Conservation (phyloP, 805 yeast genomes). For the Starmerella vitae region DNA sequence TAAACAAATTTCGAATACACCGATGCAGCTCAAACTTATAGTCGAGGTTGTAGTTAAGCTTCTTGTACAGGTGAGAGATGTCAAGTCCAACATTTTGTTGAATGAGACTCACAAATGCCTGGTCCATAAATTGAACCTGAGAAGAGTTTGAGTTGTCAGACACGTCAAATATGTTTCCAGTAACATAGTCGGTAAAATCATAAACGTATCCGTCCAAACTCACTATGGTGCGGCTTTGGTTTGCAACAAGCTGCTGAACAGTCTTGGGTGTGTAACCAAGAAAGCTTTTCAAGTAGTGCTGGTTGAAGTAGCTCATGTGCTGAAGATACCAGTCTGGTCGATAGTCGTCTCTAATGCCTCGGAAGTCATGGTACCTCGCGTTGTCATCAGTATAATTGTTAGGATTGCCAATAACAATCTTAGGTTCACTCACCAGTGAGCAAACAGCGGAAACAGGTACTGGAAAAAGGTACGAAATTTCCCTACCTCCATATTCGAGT, state of each 20-base stretch:
- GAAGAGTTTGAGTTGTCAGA: conserved; percentile 6
- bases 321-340: conserved; percentile 34
- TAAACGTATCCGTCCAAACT: conserved; percentile 29
- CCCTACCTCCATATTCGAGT: conserved; percentile 30
- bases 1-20: conserved; percentile 30
- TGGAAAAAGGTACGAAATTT: conserved; percentile 29
- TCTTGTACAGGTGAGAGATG: conserved; percentile 23
- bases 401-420: conserved; percentile 25
- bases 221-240: conserved; percentile 23
- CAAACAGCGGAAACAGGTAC: conserved; percentile 31
- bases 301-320: conserved; percentile 28
- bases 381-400: conserved; percentile 30
- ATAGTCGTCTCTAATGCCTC: conserved; percentile 29
- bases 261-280: conserved; percentile 29
- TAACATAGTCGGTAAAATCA: conserved; percentile 29
- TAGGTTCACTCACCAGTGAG: conserved; percentile 24
- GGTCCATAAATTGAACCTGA: conserved; percentile 26
- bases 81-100: conserved; percentile 29
- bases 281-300: conserved; percentile 28
- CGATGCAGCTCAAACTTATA: conserved; percentile 23
- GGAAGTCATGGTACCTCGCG: conserved; percentile 31
- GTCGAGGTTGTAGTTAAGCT: conserved; percentile 21
- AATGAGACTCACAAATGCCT: conserved; percentile 24
- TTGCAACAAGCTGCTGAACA: conserved; percentile 21
- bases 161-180: conserved; percentile 26